Evolutionary conservation across 768 basidiomycete genomes (phyloP), one percentile per base, ranked within the genome.

Genomic region (Termitomyces sp.): DNA sequence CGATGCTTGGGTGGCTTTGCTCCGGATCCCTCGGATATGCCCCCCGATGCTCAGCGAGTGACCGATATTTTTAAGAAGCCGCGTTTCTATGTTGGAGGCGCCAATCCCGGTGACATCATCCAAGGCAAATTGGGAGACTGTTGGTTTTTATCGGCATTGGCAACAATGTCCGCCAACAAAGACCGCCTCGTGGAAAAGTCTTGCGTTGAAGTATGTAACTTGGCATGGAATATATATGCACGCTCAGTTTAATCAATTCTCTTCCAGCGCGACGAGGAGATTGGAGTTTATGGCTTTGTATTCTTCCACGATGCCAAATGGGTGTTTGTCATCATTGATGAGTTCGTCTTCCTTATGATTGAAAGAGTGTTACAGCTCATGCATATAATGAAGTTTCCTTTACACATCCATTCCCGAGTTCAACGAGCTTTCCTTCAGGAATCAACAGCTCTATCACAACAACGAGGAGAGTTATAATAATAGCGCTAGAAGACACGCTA

Each of bases 261-360:
- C 44, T 12, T 19, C 14, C 57, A 81, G 78, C 69, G 74, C 12
- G 78, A 82, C 54, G 77, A 81, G 60, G 58, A 73, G 59, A 75
- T 81, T 32, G 81, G 81, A 2, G 73, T 84, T 4, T 84, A 83
- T 58, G 82, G 81, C 1, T 84, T 83, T 63, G 72, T 83, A 45
- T 82, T 84, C 65, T 80, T 76, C 64, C 68, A 79, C 2, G 81
- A 82, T 61, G 66, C 68, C 38, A 67, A 69, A 26, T 83, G 81
- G 81, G 76, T 77, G 12, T 69, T 74, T 11, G 73, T 83, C 8
- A 74, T 84, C 56, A 74, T 83, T 51, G 82, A 84, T 60, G 82
- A 84, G 80, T 82, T 55, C 17, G 40, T 35, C 34, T n/a, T n/a
- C 10, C 5, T 40, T 51, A n/a, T n/a, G n/a, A n/a, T 14, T 54